These are phyloP conservation scores for Eimeria falciformis DNA, from an alignment of 169 alveolate genomes.

Conservation along the genomic window DNA sequence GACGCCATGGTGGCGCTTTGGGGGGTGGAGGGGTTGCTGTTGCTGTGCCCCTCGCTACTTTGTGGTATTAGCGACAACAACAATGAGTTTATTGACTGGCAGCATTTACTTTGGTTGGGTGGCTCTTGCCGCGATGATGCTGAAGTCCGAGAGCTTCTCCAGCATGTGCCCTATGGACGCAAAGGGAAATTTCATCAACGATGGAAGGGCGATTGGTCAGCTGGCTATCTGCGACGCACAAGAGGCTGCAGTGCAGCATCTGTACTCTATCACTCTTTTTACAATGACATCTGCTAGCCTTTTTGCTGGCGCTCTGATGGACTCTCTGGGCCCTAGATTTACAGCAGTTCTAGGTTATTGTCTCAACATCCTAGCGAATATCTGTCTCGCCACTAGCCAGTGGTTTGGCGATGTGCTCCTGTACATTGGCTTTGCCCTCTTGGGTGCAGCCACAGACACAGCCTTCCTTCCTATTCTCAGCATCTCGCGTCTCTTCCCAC, in stretches of 20 bases:
- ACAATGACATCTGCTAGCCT: conserved; percentile 78
- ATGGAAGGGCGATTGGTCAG: not conserved
- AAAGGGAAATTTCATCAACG: not conserved
- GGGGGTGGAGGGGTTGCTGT: conserved; percentile 13
- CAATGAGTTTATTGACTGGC: conserved; percentile 1
- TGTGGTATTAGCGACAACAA: not conserved
- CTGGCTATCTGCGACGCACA: conserved; percentile 79
- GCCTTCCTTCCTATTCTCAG: conserved; percentile 60
- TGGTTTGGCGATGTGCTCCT: not conserved
- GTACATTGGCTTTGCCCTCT: conserved; percentile 15
- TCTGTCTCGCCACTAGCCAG: conserved; percentile 73
- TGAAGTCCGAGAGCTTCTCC: conserved; percentile 49
- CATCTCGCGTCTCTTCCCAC: conserved; percentile 48
- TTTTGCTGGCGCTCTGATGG: conserved; percentile 78
- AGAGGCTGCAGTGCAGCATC: conserved; percentile 80
- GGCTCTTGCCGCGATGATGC: conserved; percentile 55
- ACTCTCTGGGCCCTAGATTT: conserved; percentile 79
- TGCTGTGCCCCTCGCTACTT: conserved; percentile 13
- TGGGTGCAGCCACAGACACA: conserved; percentile 66
- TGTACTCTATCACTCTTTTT: conserved; percentile 76
- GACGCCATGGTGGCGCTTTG: not conserved
- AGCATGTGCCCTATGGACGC: conserved; percentile 32
- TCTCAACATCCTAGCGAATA: conserved; percentile 63
- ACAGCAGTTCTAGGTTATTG: conserved; percentile 79
- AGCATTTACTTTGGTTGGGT: conserved; percentile 73